Conservation (phyloP, 2,329 filamentous ascomycete species). For the Pseudohalonectria lignicola region DNA sequence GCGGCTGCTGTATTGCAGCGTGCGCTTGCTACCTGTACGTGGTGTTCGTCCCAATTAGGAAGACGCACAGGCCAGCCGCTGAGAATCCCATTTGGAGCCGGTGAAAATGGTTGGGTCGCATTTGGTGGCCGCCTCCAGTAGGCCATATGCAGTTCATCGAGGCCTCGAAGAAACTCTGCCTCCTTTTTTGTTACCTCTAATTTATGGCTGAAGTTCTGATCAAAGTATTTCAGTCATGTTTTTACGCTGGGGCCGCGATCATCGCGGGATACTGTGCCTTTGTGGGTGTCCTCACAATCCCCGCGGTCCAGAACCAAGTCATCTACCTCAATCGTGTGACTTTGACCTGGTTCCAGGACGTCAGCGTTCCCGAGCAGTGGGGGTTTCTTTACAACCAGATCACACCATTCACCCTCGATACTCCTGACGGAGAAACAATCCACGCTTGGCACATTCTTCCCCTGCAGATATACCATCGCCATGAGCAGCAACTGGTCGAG, state of each 20-base stretch:
- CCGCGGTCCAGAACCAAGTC: constrained; percentile 39
- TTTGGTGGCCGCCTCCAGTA: too few species aligned
- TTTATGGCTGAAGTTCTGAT: too few species aligned
- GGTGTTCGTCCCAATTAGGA: too few species aligned
- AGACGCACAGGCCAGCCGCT: too few species aligned
- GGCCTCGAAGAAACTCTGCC: too few species aligned
- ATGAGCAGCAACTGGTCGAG: constrained; percentile 35
- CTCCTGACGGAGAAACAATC: constrained; percentile 53
- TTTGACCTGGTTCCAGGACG: constrained; percentile 47
- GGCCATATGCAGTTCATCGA: too few species aligned
- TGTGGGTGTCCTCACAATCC: constrained; percentile 17
- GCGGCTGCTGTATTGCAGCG: too few species aligned
- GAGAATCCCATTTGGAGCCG: too few species aligned
- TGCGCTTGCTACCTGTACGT: too few species aligned
- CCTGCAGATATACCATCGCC: constrained; percentile 48
- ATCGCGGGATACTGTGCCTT: constrained; percentile 11
- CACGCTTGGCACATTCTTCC: constrained; percentile 74
- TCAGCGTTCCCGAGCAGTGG: constrained; percentile 55
- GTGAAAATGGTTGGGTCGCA: too few species aligned
- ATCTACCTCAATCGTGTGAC: constrained; percentile 44
- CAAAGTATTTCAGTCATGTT: too few species aligned
- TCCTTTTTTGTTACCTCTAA: too few species aligned
- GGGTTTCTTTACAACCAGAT: constrained; percentile 65
- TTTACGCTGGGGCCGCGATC: background rate
- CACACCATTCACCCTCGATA: constrained; percentile 56